Base-by-base conservation (phyloP, 192 early-diverging fungal genomes). In the Dispira parvispora region DNA sequence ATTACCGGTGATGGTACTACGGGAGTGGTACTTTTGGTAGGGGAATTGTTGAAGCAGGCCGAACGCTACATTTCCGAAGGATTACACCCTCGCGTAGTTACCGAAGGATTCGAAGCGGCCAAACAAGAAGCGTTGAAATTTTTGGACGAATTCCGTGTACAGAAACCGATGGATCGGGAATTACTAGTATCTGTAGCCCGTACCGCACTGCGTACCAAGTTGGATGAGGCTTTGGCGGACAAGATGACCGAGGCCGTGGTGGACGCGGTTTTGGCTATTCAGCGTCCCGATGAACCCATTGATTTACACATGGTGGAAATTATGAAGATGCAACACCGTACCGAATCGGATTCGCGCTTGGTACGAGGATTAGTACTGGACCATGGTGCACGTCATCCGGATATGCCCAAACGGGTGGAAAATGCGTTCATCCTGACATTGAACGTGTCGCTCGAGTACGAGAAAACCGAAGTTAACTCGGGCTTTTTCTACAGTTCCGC, bases 221-320 rank as follows among this genome's bases (percentile, higher is more conserved):
- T 99, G 45, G 83, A 90, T 70, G 76, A 81, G 23, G 77, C 84
- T 42, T 76, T 99, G 69, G 96, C 94, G n/a, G 89, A 92, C 68
- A 78, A 81, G 46, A 78, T 99, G 65, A 94, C 89, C 32, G 92
- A 98, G 71, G 96, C 94, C 27, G 84, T 96, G 46, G 96, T 99
- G 27, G 94, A 98, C 71, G 92, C 92, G 14, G 94, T 99, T 43
- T 71, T 96, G 72, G 78, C 88, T 25, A 91, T 99, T 63, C 71
- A 82, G 52, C 79, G 76, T 60, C 82, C 86, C 32, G 88, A 80
- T 21, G 69, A 88, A 58, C 93, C 93, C 11, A 96, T 98, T 68
- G 96, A 99, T 73, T 78, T 99, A 63, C 92, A 96, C 68, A 99
- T 99, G 96, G 91, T 99, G 11, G 96, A 99, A 77, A 90, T 96